Conservation (phyloP, 495 filamentous ascomycete genomes). For the Thozetella sp. region DNA sequence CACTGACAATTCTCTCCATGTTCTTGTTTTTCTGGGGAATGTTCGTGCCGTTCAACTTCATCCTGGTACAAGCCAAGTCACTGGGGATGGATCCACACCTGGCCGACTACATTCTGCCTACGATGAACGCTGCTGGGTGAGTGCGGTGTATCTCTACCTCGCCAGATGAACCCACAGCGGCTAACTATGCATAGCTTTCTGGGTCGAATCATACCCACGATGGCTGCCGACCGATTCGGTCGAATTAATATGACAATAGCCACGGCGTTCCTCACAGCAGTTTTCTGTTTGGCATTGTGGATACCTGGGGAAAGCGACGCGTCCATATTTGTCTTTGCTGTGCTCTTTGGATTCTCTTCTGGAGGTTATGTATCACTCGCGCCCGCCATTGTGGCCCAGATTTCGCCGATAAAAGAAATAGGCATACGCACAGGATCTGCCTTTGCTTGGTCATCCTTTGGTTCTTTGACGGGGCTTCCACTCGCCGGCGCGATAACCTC, state of each 20-base stretch:
- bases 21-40: constrained; percentile 73
- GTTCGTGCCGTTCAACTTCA: constrained; percentile 72
- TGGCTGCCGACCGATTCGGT: constrained; percentile 69
- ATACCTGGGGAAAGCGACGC: constrained; percentile 58
- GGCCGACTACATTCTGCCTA: constrained; percentile 64
- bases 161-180: background rate
- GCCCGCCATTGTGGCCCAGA: constrained; percentile 63
- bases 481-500: constrained; percentile 72
- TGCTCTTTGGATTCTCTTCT: constrained; percentile 71
- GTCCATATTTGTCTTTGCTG: constrained; percentile 65
- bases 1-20: constrained; percentile 43
- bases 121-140: constrained; percentile 68
- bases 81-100: constrained; percentile 61
- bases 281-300: constrained; percentile 71
- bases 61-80: constrained; percentile 57
- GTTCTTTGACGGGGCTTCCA: constrained; percentile 68
- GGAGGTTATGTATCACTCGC: constrained; percentile 71
- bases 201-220: constrained; percentile 70
- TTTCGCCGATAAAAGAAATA: constrained; percentile 72
- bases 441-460: constrained; percentile 65
- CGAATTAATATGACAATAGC: constrained; percentile 73
- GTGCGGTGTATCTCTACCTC: constrained; percentile 27
- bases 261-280: constrained; percentile 57
- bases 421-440: constrained; percentile 71
- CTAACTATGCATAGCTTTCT: constrained; percentile 43